Evolutionary conservation across 225 moss, liverwort and hornwort genomes (phyloP), one percentile per base, ranked within the genome.

Genomic region (Asterella californica): DNA sequence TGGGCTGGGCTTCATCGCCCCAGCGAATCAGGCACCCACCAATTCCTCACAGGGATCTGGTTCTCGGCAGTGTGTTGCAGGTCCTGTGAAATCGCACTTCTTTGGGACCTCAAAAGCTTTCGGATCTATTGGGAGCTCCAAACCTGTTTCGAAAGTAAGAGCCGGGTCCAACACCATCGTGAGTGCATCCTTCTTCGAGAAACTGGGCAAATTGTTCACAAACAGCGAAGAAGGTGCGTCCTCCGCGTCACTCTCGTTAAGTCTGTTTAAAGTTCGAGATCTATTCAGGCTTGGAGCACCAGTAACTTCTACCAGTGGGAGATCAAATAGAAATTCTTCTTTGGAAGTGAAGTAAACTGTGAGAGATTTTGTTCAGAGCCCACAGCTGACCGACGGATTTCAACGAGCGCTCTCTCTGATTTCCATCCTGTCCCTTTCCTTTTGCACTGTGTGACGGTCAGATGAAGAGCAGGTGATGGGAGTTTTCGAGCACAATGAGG

Each of bases 401-500:
- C 49, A 9, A 2, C 38, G 11, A 32, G 53, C 37, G 22, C 34
- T 50, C 57, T 5, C 48, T 27, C 47, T 38, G 62, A 52, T 61
- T 36, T 22, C 9, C 9, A 53, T 54, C 9, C 34, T 72, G 52
- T 46, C 2, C 1, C 19, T 38, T 27, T 10, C 1, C 19, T 38
- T 27, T 47, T 37, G 73, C 53, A 52, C 52, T 52, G 7, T 52
- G 52, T 12, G n/a, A 22, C 59, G 59, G 36, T 68, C 87, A 84
- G 87, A 81, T 19, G 34, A 76, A 77, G 82, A 84, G 77, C 87
- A 87, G 82, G 69, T 77, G 15, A 30, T 87, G 15, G 7, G 45
- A 4, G 38, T 87, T 25, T 87, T 66, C 70, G 87, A 87, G 57
- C 57, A 84, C 77, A 87, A 84, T 59, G 54, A 84, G 6, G 2